These are phyloP conservation scores for Babesia caballi DNA, from an alignment of 169 alveolate genomes.

Conservation along the genomic window DNA sequence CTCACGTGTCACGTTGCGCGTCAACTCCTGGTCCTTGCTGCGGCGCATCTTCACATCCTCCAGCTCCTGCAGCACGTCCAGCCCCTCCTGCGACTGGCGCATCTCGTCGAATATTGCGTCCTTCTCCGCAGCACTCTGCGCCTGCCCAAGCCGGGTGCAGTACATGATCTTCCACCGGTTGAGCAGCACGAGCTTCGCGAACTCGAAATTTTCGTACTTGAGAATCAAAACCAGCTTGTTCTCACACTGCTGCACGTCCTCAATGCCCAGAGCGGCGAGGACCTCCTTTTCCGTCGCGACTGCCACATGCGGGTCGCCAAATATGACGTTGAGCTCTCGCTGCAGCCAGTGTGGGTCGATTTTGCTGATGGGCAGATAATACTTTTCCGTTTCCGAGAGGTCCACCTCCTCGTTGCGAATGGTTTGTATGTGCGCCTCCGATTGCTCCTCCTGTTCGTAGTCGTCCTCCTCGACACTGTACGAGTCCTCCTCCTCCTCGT, in stretches of 20 bases:
- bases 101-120: conserved; percentile 77
- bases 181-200: conserved; percentile 83
- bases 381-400: conserved; percentile 68
- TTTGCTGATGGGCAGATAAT: conserved; percentile 76
- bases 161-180: conserved; percentile 88
- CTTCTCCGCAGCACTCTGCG: conserved; percentile 89
- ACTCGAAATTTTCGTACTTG: conserved; percentile 90
- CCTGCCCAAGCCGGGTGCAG: conserved; percentile 91
- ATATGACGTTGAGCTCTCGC: conserved; percentile 84
- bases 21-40: conserved; percentile 76
- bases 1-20: conserved; percentile 78
- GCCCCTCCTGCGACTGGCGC: conserved; percentile 83
- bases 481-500: conserved; percentile 61
- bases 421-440: conserved; percentile 22
- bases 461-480: conserved; percentile 49
- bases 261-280: conserved; percentile 68
- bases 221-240: conserved; percentile 84
- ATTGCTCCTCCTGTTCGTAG: conserved; percentile 44
- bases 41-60: conserved; percentile 71
- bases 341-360: conserved; percentile 96
- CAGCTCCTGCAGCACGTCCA: conserved; percentile 82
- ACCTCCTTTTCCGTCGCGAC: conserved; percentile 88
- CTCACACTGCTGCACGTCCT: conserved; percentile 93
- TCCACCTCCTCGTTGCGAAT: conserved; percentile 57
- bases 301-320: conserved; percentile 79